Evolutionary conservation across 768 basidiomycete species (phyloP), one percentile per base, ranked within the genome.

Genomic region (Boletus rubescentipes): DNA sequence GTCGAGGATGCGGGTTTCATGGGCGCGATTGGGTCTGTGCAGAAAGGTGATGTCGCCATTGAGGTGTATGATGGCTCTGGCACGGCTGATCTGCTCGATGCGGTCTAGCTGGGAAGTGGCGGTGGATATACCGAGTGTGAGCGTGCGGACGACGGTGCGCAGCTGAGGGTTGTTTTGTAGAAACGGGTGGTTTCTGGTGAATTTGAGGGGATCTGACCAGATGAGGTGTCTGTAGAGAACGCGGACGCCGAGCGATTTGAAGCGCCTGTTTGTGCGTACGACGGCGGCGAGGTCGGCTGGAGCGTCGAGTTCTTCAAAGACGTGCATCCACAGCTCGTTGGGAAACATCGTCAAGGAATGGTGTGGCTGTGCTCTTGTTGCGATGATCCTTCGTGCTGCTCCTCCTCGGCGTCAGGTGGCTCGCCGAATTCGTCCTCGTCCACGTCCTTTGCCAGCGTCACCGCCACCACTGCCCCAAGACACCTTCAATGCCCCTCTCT

Each of bases 401-500:
- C n/a, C n/a, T n/a, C n/a, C n/a, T n/a, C n/a, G n/a, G n/a, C n/a
- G 26, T 26, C 26, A 26, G 26, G 26, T 26, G 26, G 4, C 6
- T 26, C 26, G 26, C 26, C 26, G 26, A 3, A 26, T 26, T 26
- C 26, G 26, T 26, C 26, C 26, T 26, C 26, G 26, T 26, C 26
- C 26, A 4, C 26, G 26, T 26, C 26, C 26, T 26, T 26, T 26
- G 26, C 26, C n/a, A n/a, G n/a, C n/a, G n/a, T n/a, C n/a, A n/a
- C n/a, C 41, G 9, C 26, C 41, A 3, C 15, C 30, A 14, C 31
- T 31, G 9, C 18, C 23, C 4, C 44, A 39, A 15, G 29, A 76
- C 53, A 66, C 71, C 35, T 78, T 79, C 60, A 81, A 80, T 41
- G 80, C 76, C 0, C 79, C 79, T 0, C 51, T 87, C 2, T 77